phyloP scores from a whole-genome alignment of 164 flowering plant species.

The Magnolia sinica region DNA sequence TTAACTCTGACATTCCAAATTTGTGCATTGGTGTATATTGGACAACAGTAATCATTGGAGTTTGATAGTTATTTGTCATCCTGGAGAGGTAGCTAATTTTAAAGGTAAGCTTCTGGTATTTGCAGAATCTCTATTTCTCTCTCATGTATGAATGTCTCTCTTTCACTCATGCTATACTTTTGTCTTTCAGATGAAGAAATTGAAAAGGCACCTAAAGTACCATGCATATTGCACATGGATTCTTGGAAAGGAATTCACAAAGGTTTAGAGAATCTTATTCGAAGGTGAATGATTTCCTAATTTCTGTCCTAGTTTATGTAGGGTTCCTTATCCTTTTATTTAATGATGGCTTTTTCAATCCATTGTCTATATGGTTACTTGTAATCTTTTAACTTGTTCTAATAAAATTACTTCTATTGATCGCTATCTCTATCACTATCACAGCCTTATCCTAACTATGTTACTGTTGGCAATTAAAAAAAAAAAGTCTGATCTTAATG shows the following conservation, averaged over 20 bases:
- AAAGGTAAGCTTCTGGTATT: constrained; percentile 35
- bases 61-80: constrained; percentile 83
- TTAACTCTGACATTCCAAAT: background rate
- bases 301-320: background rate
- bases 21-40: constrained; percentile 5
- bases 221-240: constrained; percentile 98
- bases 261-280: constrained; percentile 74
- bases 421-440: too few species aligned
- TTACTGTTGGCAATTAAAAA: too few species aligned
- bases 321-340: background rate
- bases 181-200: constrained; percentile 48
- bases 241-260: constrained; percentile 85
- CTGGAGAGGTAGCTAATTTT: constrained; percentile 67
- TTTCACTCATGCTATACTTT: constrained; percentile 7
- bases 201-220: constrained; percentile 44
- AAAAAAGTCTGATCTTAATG: too few species aligned
- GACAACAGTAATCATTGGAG: constrained; percentile 89
- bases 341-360: background rate
- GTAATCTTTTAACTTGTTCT: too few species aligned
- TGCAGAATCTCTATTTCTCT: background rate
- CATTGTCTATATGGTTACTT: background rate
- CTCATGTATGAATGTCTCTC: background rate
- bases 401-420: too few species aligned
- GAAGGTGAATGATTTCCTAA: constrained; percentile 47
- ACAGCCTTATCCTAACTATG: too few species aligned